Conservation (phyloP, 1,139 yeast genomes). For the Blastobotrys apis region DNA sequence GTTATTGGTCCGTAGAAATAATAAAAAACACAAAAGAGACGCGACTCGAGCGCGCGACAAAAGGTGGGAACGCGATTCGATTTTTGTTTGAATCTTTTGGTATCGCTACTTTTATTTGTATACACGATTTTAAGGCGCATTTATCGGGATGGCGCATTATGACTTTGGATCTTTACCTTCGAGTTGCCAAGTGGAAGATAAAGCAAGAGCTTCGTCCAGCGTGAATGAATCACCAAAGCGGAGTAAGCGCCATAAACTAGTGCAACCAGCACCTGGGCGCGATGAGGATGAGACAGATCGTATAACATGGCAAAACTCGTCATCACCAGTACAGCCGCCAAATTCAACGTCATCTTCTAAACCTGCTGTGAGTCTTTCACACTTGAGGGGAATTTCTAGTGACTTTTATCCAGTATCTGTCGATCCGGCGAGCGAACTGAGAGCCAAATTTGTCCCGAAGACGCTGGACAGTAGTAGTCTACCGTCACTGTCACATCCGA, state of each 20-base stretch:
- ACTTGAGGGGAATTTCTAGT: slow-evolving; percentile 2
- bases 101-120: no score
- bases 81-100: no score
- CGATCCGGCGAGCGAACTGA: slow-evolving; percentile 11
- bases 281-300: slow-evolving; percentile 4
- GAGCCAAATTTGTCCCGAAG: slow-evolving; percentile 9
- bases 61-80: no score
- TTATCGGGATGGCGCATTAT: slow-evolving; percentile 12
- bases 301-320: slow-evolving; percentile 9
- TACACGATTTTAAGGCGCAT: no score
- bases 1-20: no score
- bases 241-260: background rate
- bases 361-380: background rate
- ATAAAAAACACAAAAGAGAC: no score
- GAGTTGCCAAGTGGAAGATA: slow-evolving; percentile 5
- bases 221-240: slow-evolving; percentile 9
- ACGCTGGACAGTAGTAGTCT: no score
- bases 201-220: background rate
- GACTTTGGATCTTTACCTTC: slow-evolving; percentile 12
- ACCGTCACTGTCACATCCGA: no score
- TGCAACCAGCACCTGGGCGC: background rate
- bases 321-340: slow-evolving; percentile 6
- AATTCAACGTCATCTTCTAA: background rate
- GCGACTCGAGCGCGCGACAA: no score
- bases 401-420: background rate